phyloP scores from a whole-genome alignment of 2,329 filamentous ascomycete genomes.

The Botryotinia convoluta region DNA sequence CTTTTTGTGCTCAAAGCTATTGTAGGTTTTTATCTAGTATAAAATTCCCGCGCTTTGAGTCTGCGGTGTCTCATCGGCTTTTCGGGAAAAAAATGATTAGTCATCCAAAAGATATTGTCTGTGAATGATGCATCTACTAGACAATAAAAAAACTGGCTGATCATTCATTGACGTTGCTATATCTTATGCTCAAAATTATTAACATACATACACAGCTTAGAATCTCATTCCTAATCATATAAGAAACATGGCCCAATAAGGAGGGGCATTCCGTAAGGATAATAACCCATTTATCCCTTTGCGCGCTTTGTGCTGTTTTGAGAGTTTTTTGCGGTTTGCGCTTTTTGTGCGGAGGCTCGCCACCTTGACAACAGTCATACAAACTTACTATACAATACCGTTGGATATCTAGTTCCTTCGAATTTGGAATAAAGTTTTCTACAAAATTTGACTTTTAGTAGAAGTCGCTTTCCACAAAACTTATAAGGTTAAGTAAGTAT shows the following conservation, averaged over 20 bases:
- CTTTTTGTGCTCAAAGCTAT: no score
- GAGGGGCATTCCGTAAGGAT: background rate
- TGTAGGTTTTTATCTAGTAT: no score
- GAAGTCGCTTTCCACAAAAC: background rate
- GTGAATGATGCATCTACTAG: background rate
- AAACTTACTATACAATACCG: background rate
- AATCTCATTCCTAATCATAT: background rate
- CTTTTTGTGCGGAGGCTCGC: constrained; percentile 12
- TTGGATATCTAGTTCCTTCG: background rate
- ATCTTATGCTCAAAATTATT: background rate
- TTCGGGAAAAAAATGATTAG: no score
- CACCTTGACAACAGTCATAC: background rate
- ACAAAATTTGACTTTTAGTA: background rate
- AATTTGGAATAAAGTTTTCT: background rate
- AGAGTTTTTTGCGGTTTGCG: constrained; percentile 12
- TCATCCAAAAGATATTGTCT: no score
- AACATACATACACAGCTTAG: background rate
- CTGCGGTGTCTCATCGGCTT: no score
- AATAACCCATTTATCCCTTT: background rate
- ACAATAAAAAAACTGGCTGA: background rate
- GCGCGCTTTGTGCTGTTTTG: constrained; percentile 8
- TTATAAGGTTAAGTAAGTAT: background rate
- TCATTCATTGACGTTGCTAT: background rate
- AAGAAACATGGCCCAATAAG: background rate
- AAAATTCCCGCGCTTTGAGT: no score